Conservation (phyloP, 78 protist species). For the Isochrysis galbana region DNA sequence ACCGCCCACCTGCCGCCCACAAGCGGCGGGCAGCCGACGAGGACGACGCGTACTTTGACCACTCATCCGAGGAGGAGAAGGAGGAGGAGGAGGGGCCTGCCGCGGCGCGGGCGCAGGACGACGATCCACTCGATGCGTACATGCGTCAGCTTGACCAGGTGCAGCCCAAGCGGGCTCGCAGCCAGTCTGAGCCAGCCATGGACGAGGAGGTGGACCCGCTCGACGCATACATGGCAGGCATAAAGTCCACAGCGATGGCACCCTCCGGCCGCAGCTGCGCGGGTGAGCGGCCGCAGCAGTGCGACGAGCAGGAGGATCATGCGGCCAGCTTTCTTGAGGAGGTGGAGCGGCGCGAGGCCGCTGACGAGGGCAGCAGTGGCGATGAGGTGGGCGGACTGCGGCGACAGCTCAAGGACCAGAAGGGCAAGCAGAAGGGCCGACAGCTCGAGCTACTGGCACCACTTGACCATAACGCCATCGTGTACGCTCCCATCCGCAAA, state of each 20-base stretch:
- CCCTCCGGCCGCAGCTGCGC: not conserved
- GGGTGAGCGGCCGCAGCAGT: not conserved
- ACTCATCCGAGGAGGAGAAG: not conserved
- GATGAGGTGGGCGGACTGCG: not conserved
- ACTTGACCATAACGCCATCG: not conserved
- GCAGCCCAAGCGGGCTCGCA: not conserved
- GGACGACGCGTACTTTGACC: not conserved
- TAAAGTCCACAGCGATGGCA: not conserved
- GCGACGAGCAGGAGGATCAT: not conserved
- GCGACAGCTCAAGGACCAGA: not conserved
- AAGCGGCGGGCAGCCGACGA: too few species aligned
- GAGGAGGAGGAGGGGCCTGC: not conserved
- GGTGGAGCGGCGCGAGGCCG: not conserved
- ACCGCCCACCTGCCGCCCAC: too few species aligned
- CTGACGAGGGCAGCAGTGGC: not conserved
- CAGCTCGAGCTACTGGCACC: not conserved
- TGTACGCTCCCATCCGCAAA: not conserved
- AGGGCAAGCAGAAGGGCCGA: not conserved
- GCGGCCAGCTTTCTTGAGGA: not conserved
- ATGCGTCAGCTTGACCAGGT: not conserved
- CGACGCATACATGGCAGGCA: constrained; percentile 25
- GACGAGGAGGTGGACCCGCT: constrained; percentile 5
- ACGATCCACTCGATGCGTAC: constrained; percentile 14
- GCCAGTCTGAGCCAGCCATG: too few species aligned
- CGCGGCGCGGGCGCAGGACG: not conserved